phyloP scores from a whole-genome alignment of 305 asterid genomes.

The Fraxinus sp. region DNA sequence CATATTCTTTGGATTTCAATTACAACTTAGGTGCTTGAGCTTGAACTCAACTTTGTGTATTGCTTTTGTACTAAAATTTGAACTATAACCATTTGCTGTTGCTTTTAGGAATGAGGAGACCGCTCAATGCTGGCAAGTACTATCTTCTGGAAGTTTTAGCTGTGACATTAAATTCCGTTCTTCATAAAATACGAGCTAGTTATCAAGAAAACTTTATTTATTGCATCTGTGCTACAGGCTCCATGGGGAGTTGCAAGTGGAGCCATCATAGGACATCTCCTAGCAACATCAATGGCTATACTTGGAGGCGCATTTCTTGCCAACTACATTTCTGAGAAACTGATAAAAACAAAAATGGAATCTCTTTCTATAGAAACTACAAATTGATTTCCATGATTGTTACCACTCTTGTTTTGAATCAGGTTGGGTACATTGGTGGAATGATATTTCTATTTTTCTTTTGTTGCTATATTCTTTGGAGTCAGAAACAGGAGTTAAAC shows the following conservation, averaged over 20 bases:
- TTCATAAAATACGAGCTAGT: not conserved
- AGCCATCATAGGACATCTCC: constrained; percentile 76
- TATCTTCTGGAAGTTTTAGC: not conserved
- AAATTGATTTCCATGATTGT: not conserved
- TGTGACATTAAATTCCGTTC: not conserved
- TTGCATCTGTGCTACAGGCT: constrained; percentile 41
- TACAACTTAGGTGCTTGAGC: not conserved
- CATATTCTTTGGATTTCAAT: not conserved
- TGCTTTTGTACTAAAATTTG: not conserved
- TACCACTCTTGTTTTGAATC: not conserved
- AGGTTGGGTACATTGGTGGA: not conserved
- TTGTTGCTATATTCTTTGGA: not conserved
- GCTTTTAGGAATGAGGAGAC: constrained; percentile 92
- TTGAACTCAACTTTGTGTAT: not conserved
- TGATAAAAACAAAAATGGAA: constrained; percentile 43
- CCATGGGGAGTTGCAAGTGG: constrained; percentile 98
- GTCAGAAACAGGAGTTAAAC: not conserved
- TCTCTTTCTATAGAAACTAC: too few species aligned
- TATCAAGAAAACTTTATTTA: not conserved
- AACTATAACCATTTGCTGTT: not conserved
- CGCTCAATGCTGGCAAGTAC: constrained; percentile 90
- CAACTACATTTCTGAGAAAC: constrained; percentile 81
- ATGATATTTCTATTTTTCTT: not conserved
- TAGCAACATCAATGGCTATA: constrained; percentile 76
- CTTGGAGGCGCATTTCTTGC: constrained; percentile 90